Conservation (phyloP, 352 stramenopile species). For the Phytophthora colocasiae region DNA sequence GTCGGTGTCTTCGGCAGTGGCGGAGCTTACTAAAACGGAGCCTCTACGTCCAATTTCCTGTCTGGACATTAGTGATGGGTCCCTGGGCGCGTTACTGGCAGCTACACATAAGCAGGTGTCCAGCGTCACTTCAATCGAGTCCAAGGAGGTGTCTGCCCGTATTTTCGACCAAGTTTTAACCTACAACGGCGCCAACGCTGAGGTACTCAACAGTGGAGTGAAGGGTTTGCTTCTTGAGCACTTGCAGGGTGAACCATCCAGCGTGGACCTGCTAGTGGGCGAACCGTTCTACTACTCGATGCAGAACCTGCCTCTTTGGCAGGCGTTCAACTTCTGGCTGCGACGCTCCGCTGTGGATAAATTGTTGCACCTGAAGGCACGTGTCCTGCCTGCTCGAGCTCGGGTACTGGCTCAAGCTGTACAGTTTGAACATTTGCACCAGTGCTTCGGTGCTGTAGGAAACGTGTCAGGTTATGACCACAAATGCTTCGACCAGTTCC, state of each 20-base stretch:
- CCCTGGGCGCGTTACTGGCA: slow-evolving; percentile 67
- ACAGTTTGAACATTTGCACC: slow-evolving; percentile 74
- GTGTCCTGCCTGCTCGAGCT: slow-evolving; percentile 57
- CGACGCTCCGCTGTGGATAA: slow-evolving; percentile 59
- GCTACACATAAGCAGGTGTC: slow-evolving; percentile 48
- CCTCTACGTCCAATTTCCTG: slow-evolving; percentile 44
- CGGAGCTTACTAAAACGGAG: slow-evolving; percentile 21
- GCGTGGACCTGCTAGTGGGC: slow-evolving; percentile 66
- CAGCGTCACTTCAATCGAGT: slow-evolving; percentile 79
- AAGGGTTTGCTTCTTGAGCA: slow-evolving; percentile 72
- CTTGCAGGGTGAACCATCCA: slow-evolving; percentile 52
- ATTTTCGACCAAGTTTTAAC: slow-evolving; percentile 79
- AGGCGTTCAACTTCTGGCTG: slow-evolving; percentile 88
- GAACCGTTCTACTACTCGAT: slow-evolving; percentile 90
- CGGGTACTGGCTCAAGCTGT: slow-evolving; percentile 68
- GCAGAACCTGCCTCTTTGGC: slow-evolving; percentile 86
- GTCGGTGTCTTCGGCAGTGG: slow-evolving; percentile 32
- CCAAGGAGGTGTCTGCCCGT: slow-evolving; percentile 79
- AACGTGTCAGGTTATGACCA: slow-evolving; percentile 80
- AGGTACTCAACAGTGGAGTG: slow-evolving; percentile 73
- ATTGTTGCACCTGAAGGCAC: slow-evolving; percentile 46
- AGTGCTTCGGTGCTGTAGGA: slow-evolving; percentile 81
- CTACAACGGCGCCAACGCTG: slow-evolving; percentile 53
- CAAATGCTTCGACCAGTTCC: slow-evolving; percentile 75
- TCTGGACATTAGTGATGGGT: slow-evolving; percentile 84